Base-by-base conservation (phyloP, 2,329 filamentous ascomycete genomes). In the Fusarium tanahbumbuense region DNA sequence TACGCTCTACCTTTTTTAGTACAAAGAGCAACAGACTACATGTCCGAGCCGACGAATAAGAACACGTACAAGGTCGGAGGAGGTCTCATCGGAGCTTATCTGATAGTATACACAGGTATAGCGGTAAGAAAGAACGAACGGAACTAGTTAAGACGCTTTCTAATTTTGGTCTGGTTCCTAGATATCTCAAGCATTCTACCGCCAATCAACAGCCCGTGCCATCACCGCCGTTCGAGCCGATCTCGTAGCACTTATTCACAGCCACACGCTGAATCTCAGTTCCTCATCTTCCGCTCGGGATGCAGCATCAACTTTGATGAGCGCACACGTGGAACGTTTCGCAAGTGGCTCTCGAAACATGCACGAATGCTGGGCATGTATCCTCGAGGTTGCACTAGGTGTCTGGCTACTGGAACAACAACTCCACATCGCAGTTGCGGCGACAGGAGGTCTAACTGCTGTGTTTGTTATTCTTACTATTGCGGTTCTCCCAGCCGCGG, bases 101-200 rank as follows among this genome's bases (percentile, higher is more conserved):
- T 25, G 15, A 30, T 56, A 15, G 54, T 40, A 7, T 56, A 56
- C 15, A 49, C 34, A 15, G 54, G 54, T 2, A 56, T 56, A 3
- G 54, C 44, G 6, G 54, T 56, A 28, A 28, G 30, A 34, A 18
- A 4, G 3, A 18, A 34, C 7, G 8, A 18, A 34, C 8, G 9
- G 18, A 15, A 34, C 3, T 5, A 34, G 15, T 34, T 15, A 18
- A 18, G 15, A 34, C 3, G 10, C 8, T 34, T 34, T 34, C 32
- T 34, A 34, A 34, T 34, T 3, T 1, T 32, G 0, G 2, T 0
- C 18, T n/a, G n/a, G n/a, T n/a, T n/a, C n/a, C n/a, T 37, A 34
- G 1, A 42, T 56, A 0, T 48, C 41, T 1, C 47, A 34, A 34
- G 32, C 54, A 1, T n/a, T 56, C 2, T 56, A 56, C 8, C 42